Percentiles rank a stretch among this genome's conserved stretches.
These are phyloP conservation scores for Nicotiana tomentosiformis DNA, from an alignment of 257 asterid species.

Conservation along the genomic window DNA sequence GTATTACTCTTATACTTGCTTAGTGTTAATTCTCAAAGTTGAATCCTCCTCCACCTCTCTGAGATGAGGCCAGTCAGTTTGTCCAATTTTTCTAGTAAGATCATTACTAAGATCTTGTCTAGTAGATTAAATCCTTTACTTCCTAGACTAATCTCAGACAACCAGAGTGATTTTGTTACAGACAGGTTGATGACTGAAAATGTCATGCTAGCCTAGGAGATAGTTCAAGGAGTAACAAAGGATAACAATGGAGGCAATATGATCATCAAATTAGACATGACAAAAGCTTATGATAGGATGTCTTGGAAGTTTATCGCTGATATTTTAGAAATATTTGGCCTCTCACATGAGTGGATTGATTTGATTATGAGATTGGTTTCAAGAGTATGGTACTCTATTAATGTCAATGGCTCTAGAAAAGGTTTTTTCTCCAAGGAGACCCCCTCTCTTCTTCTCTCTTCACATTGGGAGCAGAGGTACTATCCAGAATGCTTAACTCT, in stretches of 20 bases:
- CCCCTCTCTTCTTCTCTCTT: background rate
- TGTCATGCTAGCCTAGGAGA: too few relatives aligned
- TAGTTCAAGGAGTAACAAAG: too few relatives aligned
- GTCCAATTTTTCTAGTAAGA: background rate
- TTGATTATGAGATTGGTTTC: background rate
- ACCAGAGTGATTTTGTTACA: background rate
- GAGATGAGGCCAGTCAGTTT: background rate
- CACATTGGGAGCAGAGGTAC: background rate
- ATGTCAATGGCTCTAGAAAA: background rate
- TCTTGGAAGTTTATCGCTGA: too few relatives aligned
- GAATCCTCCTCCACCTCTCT: background rate
- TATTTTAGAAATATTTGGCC: background rate
- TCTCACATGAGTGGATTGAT: background rate
- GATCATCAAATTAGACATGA: too few relatives aligned
- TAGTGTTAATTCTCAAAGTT: background rate
- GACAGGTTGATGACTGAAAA: too few relatives aligned
- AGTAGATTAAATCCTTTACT: background rate
- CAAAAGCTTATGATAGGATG: too few relatives aligned
- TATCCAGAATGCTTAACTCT: background rate
- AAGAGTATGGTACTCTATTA: background rate
- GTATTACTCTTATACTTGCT: too few relatives aligned
- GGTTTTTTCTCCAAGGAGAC: background rate
- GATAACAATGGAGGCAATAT: too few relatives aligned
- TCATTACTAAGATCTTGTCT: background rate
- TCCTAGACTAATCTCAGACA: background rate